Evolutionary conservation across 257 asterid genomes (phyloP).

Genomic region (Rehmannia glutinosa): DNA sequence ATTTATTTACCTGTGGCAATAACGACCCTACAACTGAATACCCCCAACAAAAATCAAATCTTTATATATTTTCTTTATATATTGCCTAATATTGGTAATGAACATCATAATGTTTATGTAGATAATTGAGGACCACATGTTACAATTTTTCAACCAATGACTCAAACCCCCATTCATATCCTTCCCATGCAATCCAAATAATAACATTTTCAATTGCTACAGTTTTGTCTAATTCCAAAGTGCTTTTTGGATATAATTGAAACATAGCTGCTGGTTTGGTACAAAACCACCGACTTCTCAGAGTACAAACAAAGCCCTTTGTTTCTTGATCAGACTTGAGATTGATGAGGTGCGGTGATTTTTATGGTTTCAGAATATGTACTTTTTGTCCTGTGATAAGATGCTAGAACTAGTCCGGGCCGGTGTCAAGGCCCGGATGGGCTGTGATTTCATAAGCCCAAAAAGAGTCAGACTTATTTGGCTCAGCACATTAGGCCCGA

Average conservation of each 20-base stretch:
- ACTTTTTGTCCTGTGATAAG: no score
- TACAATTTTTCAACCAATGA: slow-evolving; percentile 4
- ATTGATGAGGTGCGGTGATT: neutral
- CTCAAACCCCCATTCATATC: slow-evolving; percentile 9
- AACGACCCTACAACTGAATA: slow-evolving; percentile 1
- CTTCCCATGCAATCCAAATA: neutral
- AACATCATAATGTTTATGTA: neutral
- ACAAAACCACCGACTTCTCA: neutral
- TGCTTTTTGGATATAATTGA: neutral
- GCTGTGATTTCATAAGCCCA: no score
- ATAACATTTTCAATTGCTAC: neutral
- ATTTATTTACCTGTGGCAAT: slow-evolving; percentile 3
- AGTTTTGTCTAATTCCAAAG: neutral
- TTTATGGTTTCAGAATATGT: no score
- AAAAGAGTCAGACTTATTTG: no score
- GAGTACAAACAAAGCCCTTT: neutral
- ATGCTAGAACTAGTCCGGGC: no score
- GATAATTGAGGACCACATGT: slow-evolving; percentile 19
- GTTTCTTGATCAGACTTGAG: neutral
- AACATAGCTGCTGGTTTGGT: neutral
- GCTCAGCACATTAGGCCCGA: no score
- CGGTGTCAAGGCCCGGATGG: no score
- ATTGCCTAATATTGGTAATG: neutral
- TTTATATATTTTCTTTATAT: neutral
- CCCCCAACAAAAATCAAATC: no score